Base-by-base conservation (phyloP, 2,329 filamentous ascomycete species). In the Alternaria angustiovoidea region DNA sequence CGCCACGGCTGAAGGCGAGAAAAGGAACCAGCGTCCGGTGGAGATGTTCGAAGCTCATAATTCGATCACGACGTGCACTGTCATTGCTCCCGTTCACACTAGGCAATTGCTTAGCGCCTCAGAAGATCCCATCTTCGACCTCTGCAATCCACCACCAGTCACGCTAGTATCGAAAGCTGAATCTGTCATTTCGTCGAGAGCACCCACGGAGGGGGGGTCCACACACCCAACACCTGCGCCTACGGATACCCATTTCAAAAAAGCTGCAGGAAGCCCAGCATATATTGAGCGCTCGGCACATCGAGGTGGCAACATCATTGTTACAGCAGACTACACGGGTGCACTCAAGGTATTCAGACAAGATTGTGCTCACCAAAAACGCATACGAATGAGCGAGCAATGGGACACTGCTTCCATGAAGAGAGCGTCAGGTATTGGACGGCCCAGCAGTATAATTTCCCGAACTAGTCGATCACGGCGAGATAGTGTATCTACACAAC, bases 341-440 rank as follows among this genome's bases (percentile, higher is more conserved):
- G 87, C 88, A 26, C 95, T 99, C 80, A 97, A 97, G 75, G 91
- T 98, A 0, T 97, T 97, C 75, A 88, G 95, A 20, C 94, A 98
- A 78, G 95, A 99, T 75, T 97, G 94, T 74, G 95, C 94, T 0
- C 92, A 87, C 69, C 79, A 84, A 49, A 97, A 96, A 78, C 89
- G 94, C 20, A 49, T 73, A 18, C 69, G 72, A 86, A 87, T 56
- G 86, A 89, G 56, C 44, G 71, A 76, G 58, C 92, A 93, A 56
- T 94, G 90, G 90, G 93, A 97, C 67, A 88, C 89, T 0, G 86
- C 86, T 1, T 94, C 91, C 16, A 88, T 88, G 7, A 88, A 88
- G 65, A 89, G 88, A 68, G 79, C 92, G 43, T 85, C 85, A 24
- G 87, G 86, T 1, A 78, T 87, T 26, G 71, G 78, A 7, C 72